A percentile compares a stretch with the other conserved stretches of the same genome.
Evolutionary conservation across 176 grass and related monocot genomes (phyloP).

Genomic region (Otatea glauca): DNA sequence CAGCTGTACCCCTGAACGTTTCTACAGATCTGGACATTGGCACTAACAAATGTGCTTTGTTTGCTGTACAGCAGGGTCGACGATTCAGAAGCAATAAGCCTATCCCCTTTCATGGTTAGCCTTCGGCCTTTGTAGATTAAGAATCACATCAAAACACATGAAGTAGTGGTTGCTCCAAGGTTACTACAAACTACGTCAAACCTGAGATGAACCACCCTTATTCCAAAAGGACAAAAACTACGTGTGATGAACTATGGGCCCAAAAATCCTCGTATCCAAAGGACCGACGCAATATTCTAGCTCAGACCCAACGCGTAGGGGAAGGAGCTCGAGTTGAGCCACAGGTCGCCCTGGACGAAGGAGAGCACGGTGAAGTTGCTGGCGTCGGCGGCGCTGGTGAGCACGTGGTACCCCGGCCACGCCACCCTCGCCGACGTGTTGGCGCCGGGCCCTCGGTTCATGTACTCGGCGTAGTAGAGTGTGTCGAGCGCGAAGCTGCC

Average conservation of each 20-base stretch:
- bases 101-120: not conserved
- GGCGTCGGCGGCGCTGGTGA: conserved; percentile 57
- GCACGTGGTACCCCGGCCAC: conserved; percentile 79
- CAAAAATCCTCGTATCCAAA: not conserved
- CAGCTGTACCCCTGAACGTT: not conserved
- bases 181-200: not conserved
- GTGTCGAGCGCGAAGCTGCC: conserved; percentile 74
- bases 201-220: not conserved
- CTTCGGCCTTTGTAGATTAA: conserved; percentile 22
- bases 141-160: conserved; percentile 9
- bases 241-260: not conserved
- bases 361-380: conserved; percentile 71
- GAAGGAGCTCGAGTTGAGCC: conserved; percentile 63
- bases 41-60: not conserved
- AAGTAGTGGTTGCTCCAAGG: not conserved
- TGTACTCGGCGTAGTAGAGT: conserved; percentile 94
- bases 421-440: conserved; percentile 59
- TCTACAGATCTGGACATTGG: not conserved
- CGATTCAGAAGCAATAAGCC: not conserved
- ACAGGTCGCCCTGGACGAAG: conserved; percentile 81
- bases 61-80: conserved; percentile 17
- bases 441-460: conserved; percentile 67
- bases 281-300: not conserved
- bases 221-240: not conserved
- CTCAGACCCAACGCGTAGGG: conserved; percentile 62